Base-by-base conservation (phyloP, 805 yeast species). In the Priceomyces carsonii region DNA sequence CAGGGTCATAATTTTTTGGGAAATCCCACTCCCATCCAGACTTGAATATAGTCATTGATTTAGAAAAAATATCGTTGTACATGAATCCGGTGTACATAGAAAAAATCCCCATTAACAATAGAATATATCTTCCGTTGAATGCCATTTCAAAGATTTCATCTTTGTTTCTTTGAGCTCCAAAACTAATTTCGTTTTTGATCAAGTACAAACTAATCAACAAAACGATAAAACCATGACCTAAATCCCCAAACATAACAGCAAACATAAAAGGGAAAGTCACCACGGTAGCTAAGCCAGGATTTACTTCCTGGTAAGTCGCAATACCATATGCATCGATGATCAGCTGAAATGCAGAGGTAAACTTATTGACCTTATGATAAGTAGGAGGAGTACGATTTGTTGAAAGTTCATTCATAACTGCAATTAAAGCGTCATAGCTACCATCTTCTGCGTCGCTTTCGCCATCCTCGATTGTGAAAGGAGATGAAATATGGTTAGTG, bases 71-170 rank as follows among this genome's bases (percentile, higher is more conserved):
- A 71, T 83, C 90, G 48, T 82, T 82, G 63, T 83, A 83, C 38
- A 82, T 57, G 52, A 82, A 71, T 8, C 90, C 90, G 5, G 89
- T 82, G 59, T 80, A 82, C 64, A 83, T 78, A 14, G 89, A 82
- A 42, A 81, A 82, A 1, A 69, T 37, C 6, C 90, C 90, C 90
- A 83, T 83, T 18, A 82, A 52, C 28, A 82, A 60, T 23, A 83
- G 60, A 34, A 83, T 80, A 52, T 83, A 83, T 42, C 90, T 68
- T 29, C 90, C 90, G 22, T 73, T 67, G 51, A 63, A 83, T 0
- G 87, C 85, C 90, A 83, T 83, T 48, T 81, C 90, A 45, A 80
- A 80, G 18, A 83, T 82, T 59, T 83, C 90, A 53, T 79, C 89
- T 49, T 82, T 72, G 43, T 77, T 77, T 38, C 63, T 58, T 75